These are phyloP conservation scores for Geotrichum bryndzae DNA, from an alignment of 1,139 yeast species.

Conservation along the genomic window DNA sequence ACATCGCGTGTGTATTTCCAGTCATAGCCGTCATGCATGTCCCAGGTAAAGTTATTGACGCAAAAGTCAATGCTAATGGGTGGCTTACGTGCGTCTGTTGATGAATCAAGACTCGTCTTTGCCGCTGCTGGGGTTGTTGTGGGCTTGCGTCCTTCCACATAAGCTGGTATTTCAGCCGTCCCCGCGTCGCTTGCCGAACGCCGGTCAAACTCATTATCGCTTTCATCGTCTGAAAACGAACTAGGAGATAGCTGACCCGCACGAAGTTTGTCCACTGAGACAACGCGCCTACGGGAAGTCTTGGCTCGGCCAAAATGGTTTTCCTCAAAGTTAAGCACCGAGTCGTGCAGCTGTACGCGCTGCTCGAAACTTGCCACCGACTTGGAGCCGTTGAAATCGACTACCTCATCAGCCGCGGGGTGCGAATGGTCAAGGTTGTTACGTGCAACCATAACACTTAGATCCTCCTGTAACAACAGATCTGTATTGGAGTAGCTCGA, in stretches of 20 bases:
- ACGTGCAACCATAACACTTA: slow-evolving; percentile 28
- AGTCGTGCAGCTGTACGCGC: slow-evolving; percentile 29
- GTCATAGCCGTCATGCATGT: slow-evolving; percentile 84
- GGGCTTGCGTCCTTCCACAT: not conserved
- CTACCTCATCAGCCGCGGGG: slow-evolving; percentile 12
- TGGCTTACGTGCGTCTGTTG: not conserved
- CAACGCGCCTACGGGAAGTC: not conserved
- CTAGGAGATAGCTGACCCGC: not conserved
- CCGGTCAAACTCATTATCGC: not conserved
- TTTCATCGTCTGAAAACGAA: not conserved
- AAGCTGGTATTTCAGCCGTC: not conserved
- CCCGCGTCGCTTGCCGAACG: not conserved
- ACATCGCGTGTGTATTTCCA: slow-evolving; percentile 74
- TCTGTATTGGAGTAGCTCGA: slow-evolving; percentile 29
- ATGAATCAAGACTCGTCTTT: not conserved
- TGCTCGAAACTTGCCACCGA: slow-evolving; percentile 25
- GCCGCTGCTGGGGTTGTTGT: not conserved
- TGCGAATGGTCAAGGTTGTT: slow-evolving; percentile 19
- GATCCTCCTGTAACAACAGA: slow-evolving; percentile 33
- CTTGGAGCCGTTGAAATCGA: slow-evolving; percentile 8
- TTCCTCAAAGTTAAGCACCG: slow-evolving; percentile 38
- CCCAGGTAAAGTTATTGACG: slow-evolving; percentile 37
- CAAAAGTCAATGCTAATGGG: slow-evolving; percentile 6
- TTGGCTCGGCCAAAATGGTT: slow-evolving; percentile 41
- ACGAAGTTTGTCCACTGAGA: not conserved